Evolutionary conservation across 2,329 filamentous ascomycete species (phyloP).

Genomic region (Lizonia empirigonia): DNA sequence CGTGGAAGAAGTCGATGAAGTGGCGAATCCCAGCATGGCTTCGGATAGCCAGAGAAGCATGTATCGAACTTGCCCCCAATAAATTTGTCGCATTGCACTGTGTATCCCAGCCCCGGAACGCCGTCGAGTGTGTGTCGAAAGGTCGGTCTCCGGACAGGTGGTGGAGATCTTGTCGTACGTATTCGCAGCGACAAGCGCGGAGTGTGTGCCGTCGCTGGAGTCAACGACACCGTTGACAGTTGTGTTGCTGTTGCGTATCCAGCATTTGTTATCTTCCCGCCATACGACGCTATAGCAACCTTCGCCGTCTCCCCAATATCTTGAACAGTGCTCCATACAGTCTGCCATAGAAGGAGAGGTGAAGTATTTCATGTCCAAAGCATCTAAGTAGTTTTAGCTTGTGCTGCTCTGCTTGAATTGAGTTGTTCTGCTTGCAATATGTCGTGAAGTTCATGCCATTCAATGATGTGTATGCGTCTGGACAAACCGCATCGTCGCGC

Average conservation of each 20-base stretch:
- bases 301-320: conserved; percentile 37
- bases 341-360: conserved; percentile 24
- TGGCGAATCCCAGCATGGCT: conserved; percentile 19
- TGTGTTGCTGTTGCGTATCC: conserved; percentile 37
- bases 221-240: conserved; percentile 10
- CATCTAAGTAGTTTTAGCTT: conserved; percentile 3
- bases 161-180: conserved; percentile 28
- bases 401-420: too few species aligned
- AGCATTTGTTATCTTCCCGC: conserved; percentile 29
- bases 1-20: conserved; percentile 37
- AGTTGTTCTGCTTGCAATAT: conserved; percentile 39
- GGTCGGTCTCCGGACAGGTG: conserved; percentile 32
- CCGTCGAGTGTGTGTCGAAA: conserved; percentile 27
- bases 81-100: conserved; percentile 36
- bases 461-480: conserved; percentile 28
- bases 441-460: conserved; percentile 42
- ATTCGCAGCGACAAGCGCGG: conserved; percentile 28
- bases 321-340: conserved; percentile 42
- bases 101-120: conserved; percentile 33
- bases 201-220: conserved; percentile 22
- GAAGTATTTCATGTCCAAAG: conserved; percentile 18
- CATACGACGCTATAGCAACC: conserved; percentile 42
- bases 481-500: conserved; percentile 27
- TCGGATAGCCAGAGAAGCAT: conserved; percentile 30
- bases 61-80: conserved; percentile 24